Percentiles rank a stretch among this genome's conserved stretches.
Conservation (phyloP, 352 stramenopile genomes). For the Globisporangium carolinianum region DNA sequence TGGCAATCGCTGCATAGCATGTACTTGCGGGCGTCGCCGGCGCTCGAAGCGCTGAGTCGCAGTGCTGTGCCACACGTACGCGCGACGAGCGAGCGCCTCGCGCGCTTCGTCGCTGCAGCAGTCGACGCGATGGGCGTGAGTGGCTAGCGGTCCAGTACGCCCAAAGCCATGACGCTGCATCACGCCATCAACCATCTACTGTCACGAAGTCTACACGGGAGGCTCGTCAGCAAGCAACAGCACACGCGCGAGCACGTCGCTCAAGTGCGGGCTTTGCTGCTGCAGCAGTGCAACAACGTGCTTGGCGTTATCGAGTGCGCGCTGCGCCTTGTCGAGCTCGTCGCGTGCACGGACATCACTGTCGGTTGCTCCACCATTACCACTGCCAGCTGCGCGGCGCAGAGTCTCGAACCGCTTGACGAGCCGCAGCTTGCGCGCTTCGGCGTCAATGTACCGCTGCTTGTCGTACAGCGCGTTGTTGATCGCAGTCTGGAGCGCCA, state of each 20-base stretch:
- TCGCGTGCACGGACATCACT: slow-evolving; percentile 46
- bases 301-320: slow-evolving; percentile 43
- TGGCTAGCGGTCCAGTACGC: background rate
- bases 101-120: slow-evolving; percentile 24
- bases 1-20: slow-evolving; percentile 19
- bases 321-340: slow-evolving; percentile 42
- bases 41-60: slow-evolving; percentile 16
- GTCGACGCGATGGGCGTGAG: background rate
- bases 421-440: slow-evolving; percentile 63
- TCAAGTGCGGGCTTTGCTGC: slow-evolving; percentile 67
- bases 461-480: slow-evolving; percentile 90
- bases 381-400: slow-evolving; percentile 24
- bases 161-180: background rate
- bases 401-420: slow-evolving; percentile 60
- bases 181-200: background rate
- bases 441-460: slow-evolving; percentile 78
- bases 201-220: slow-evolving; percentile 5
- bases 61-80: slow-evolving; percentile 22
- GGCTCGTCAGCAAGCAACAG: slow-evolving; percentile 73
- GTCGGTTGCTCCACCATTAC: slow-evolving; percentile 21
- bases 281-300: slow-evolving; percentile 53
- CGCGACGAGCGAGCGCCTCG: slow-evolving; percentile 21
- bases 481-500: slow-evolving; percentile 71
- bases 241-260: slow-evolving; percentile 79
- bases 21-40: slow-evolving; percentile 32